phyloP scores from a whole-genome alignment of 331 rosid genomes.

The Erythrophleum ivorense region DNA sequence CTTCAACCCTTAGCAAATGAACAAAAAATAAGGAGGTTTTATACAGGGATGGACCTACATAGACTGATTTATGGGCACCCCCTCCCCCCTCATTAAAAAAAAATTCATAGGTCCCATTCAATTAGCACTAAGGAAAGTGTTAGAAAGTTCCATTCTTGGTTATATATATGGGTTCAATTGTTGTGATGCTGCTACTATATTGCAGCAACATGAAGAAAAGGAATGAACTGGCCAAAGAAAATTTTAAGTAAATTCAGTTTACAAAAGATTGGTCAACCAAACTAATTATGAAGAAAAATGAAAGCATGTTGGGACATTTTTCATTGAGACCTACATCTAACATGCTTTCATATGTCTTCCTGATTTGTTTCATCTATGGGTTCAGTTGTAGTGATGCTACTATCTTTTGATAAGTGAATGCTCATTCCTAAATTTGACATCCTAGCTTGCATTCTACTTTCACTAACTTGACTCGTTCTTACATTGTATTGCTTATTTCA shows the following conservation, averaged over 20 bases:
- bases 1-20: neutral
- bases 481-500: slow-evolving; percentile 14
- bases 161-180: neutral
- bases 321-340: neutral
- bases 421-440: neutral
- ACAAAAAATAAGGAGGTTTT: neutral
- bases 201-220: neutral
- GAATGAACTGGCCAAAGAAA: neutral
- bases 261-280: neutral
- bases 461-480: neutral
- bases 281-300: neutral
- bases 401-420: neutral
- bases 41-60: too few relatives aligned
- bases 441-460: slow-evolving; percentile 10
- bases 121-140: neutral
- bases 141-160: too few relatives aligned
- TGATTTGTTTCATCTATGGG: too few relatives aligned
- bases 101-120: too few relatives aligned
- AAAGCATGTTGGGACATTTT: neutral
- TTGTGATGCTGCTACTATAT: neutral
- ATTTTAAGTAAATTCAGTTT: neutral
- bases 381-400: too few relatives aligned
- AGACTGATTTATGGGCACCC: too few relatives aligned
- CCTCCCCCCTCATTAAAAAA: neutral
- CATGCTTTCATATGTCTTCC: neutral